Base-by-base conservation (phyloP, 2,329 filamentous ascomycete species). In the Huntiella moniliformis region DNA sequence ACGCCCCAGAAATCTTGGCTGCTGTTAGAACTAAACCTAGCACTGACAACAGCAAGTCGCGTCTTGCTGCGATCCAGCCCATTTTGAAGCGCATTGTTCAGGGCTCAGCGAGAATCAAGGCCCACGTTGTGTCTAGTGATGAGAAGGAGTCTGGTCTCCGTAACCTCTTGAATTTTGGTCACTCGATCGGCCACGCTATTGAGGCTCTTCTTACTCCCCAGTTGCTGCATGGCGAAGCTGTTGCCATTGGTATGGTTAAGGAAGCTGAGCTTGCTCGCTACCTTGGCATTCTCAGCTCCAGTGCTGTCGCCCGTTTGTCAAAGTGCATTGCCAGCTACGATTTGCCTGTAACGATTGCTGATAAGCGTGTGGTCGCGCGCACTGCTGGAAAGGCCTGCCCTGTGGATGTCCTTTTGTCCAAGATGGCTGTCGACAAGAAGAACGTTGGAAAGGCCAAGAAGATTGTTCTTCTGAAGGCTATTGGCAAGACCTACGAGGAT, bases 341-440 rank as follows among this genome's bases (percentile, higher is more conserved):
- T 39, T 67, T 98, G 39, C 91, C 91, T 1, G 91, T 81, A 3
- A 86, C 85, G 0, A 62, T 95, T 6, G 71, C 80, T 33, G 87
- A 98, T 62, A 82, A 86, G 59, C 76, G 78, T 28, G 79, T 98
- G 38, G 72, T 80, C 38, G 83, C 79, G 56, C 66, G 91, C 51
- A 87, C 85, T 4, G 87, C 85, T 1, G 83, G 82, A 45, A 95
- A 93, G 63, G 70, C 75, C 52, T 98, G 91, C 58, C 79, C 82
- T 0, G 83, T 95, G 2, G 83, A 95, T 54, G 73, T 82, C 33
- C 63, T 98, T 44, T 70, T 98, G 47, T 72, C 80, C 53, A 93
- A 93, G 59, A 98, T 98, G 91, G 86, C 82, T 0, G 81, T 98
- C 6, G 91, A 98, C 64, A 98, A 98, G 72, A 98, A 98, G 68